Evolutionary conservation across 768 basidiomycete species (phyloP).

Genomic region (Nevesoporus exiguus): DNA sequence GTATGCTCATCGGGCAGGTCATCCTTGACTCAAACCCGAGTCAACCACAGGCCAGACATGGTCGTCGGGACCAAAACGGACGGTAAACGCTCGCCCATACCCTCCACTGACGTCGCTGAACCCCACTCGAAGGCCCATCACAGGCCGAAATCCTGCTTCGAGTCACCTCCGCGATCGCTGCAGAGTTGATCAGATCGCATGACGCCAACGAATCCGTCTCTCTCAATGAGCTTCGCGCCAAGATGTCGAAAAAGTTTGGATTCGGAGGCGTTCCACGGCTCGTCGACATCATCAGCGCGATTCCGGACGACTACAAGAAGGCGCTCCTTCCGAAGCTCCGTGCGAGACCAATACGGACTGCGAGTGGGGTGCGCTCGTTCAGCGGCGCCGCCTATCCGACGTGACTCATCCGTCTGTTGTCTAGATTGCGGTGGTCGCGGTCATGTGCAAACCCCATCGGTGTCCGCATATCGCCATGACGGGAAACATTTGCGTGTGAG

Average conservation of each 20-base stretch:
- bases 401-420: neutral
- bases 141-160: conserved; percentile 89
- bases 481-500: conserved; percentile 97
- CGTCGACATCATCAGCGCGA: conserved; percentile 97
- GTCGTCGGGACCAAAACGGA: conserved; percentile 42
- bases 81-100: conserved; percentile 20
- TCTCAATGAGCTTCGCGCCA: conserved; percentile 81
- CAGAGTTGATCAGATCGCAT: conserved; percentile 87
- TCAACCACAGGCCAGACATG: conserved; percentile 17
- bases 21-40: neutral
- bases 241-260: conserved; percentile 86
- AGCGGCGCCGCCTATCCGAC: neutral
- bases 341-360: conserved; percentile 93
- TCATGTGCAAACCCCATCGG: conserved; percentile 99
- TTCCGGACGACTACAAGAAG: conserved; percentile 96
- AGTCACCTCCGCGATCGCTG: conserved; percentile 91
- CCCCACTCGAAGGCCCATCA: conserved; percentile 53
- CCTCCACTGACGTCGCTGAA: neutral
- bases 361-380: conserved; percentile 72
- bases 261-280: conserved; percentile 86
- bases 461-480: conserved; percentile 99
- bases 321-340: conserved; percentile 84
- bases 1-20: neutral
- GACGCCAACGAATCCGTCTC: conserved; percentile 75
- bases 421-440: conserved; percentile 96